Evolutionary conservation across 768 basidiomycete species (phyloP), one percentile per base, ranked within the genome.

Genomic region (Cantharellus anzutake): DNA sequence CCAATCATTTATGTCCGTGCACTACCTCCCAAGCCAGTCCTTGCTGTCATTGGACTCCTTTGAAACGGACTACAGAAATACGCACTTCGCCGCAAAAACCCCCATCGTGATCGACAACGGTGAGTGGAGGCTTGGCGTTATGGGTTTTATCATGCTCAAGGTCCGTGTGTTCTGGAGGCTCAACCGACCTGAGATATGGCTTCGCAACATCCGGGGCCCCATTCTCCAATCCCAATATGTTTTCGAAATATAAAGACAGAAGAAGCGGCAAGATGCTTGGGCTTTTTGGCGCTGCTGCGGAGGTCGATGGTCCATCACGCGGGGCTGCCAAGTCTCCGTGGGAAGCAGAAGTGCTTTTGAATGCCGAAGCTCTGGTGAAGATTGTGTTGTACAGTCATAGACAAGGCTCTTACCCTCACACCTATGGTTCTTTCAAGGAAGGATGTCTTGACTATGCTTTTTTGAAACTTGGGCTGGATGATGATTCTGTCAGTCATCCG

Each of bases 391-490:
- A 60, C 14, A 37, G 44, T 42, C 5, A 3, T 11, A 11, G 44
- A 48, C 52, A 55, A 11, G 52, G 34, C 14, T 5, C 38, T 41
- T 57, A 41, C 11, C 52, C 35, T 57, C 2, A 38, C 41, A 7
- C 7, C 37, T 11, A 7, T 55, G 7, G 34, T 7, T 11, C 16
- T 34, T 34, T 48, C 44, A 75, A 97, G 94, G 96, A 99, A 76
- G 82, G 89, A 68, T 87, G 87, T 4, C 73, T 99, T 59, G 96
- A 99, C 73, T 92, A 86, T 70, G 82, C 86, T 40, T 91, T 97
- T 68, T 75, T 90, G 60, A 81, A 83, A 58, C 76, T 99, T 7
- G 89, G 90, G 2, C 82, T 97, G 62, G 82, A 89, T 65, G 77
- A 81, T 0, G 72, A 80, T 2, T 76, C 77, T 5, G 76, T 98